Percentiles rank a stretch among this genome's conserved stretches.
phyloP scores from a whole-genome alignment of 192 early-diverging fungal genomes.

The Mortierella hygrophila region DNA sequence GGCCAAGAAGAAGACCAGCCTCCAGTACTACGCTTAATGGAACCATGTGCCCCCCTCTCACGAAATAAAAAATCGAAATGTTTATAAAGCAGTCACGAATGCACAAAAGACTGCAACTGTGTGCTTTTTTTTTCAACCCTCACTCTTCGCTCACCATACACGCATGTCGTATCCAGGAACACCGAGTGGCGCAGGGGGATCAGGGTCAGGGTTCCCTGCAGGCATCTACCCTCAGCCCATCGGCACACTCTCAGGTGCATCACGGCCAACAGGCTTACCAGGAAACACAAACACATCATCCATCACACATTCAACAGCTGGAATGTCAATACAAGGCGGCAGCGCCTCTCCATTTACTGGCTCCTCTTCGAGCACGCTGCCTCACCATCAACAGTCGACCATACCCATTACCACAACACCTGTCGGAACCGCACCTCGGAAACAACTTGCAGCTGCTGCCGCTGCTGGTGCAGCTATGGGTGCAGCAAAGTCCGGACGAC shows the following conservation, averaged over 20 bases:
- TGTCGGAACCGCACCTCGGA: constrained; percentile 38
- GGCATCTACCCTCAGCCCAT: constrained; percentile 18
- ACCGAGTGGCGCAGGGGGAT: constrained; percentile 11
- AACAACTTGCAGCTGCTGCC: constrained; percentile 45
- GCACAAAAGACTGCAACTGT: not conserved
- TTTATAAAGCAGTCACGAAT: constrained; percentile 1
- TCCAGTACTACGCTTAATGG: constrained; percentile 88
- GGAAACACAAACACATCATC: constrained; percentile 10
- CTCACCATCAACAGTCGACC: not conserved
- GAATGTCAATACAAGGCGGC: constrained; percentile 19
- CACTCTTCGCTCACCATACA: not conserved
- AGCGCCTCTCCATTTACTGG: not conserved
- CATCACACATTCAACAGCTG: constrained; percentile 16
- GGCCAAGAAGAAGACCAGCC: constrained; percentile 98
- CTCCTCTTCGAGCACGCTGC: not conserved
- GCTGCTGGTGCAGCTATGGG: constrained; percentile 40
- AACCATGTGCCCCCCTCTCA: not conserved
- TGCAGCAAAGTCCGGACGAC: constrained; percentile 29
- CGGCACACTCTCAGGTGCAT: constrained; percentile 15
- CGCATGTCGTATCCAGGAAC: constrained; percentile 30
- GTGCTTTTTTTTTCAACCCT: not conserved
- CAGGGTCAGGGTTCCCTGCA: constrained; percentile 12
- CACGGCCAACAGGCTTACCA: not conserved
- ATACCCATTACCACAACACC: constrained; percentile 29
- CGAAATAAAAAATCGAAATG: constrained; percentile 10